Conservation (phyloP, 2,329 filamentous ascomycete species). For the Lecanicillium sp. region DNA sequence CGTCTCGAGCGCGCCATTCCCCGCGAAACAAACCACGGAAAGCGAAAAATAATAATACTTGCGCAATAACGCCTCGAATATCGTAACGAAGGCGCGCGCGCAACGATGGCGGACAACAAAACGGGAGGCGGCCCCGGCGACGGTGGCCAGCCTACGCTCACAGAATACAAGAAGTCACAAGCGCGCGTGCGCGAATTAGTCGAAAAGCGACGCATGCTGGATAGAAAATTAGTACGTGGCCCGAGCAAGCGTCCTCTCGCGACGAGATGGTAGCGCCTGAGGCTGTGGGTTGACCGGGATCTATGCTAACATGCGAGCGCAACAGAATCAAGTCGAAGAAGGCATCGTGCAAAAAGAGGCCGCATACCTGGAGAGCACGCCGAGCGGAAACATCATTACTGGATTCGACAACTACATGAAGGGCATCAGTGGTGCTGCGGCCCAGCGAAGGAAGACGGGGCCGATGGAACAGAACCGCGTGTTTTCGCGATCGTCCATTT, state of each 20-base stretch:
- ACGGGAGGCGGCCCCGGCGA: constrained; percentile 13
- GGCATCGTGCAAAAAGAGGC: constrained; percentile 77
- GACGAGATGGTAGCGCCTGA: too few species aligned
- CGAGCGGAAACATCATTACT: constrained; percentile 88
- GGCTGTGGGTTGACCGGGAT: background rate
- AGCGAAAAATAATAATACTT: too few species aligned
- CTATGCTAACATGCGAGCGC: constrained; percentile 10
- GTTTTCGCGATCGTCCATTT: constrained; percentile 60
- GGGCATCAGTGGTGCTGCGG: constrained; percentile 57
- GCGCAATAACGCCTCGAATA: too few species aligned
- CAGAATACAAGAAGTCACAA: constrained; percentile 44
- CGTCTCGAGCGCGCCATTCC: too few species aligned
- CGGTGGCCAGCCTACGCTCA: constrained; percentile 25
- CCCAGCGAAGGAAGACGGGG: constrained; percentile 56
- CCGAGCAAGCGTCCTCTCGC: too few species aligned
- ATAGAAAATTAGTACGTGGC: constrained; percentile 28
- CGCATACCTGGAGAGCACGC: constrained; percentile 84
- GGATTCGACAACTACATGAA: constrained; percentile 99
- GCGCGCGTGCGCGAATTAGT: constrained; percentile 39
- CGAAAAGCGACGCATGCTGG: constrained; percentile 31
- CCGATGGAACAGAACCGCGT: constrained; percentile 65
- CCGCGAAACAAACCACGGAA: too few species aligned
- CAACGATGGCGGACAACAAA: constrained; percentile 28
- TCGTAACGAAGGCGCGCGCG: background rate
- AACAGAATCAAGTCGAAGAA: constrained; percentile 54